Base-by-base conservation (phyloP, 1,139 yeast species). In the Geotrichum carabidarum region DNA sequence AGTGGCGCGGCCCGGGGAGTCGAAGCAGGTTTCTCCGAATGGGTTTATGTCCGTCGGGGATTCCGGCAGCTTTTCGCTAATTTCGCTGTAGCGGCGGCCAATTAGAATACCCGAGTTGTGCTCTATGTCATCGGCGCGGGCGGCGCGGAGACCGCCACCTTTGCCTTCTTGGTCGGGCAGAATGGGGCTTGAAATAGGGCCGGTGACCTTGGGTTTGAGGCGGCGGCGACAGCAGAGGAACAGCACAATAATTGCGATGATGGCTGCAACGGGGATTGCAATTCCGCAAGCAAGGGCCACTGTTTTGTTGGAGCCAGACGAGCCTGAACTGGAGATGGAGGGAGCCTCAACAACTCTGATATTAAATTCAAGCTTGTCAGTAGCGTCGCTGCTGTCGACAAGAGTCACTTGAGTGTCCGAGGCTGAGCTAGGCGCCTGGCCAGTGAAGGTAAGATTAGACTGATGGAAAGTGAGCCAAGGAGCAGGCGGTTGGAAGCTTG, bases 231-330 rank as follows among this genome's bases (percentile, higher is more conserved):
- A 55, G 44, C 40, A 50, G 37, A 48, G 43, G 65, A 81, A 72
- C 9, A 89, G 53, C 0, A 85, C 55, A 0, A 75, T 74, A 1
- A 77, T 73, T 0, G 80, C 66, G 1, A 80, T 65, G 8, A 87
- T 63, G 0, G 79, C 73, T 27, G 75, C 76, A 0, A 80, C 69
- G 1, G 96, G 96, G 51, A 91, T 78, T 5, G 86, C 87, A n/a
- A 86, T 93, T 53, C 96, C 97, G 59, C 91, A 79, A 0, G 90
- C 95, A 65, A 91, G 86, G 0, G 95, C 96, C 22, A 88, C 74
- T 5, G 79, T 77, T 5, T 79, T 77, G 60, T 78, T 78, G 68
- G 37, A 6, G 67, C 48, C 17, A 14, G 32, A 17, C 40, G 65
- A 38, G 4, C 67, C 44, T 8, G 62, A 49, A 8, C 61, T 50